Percentiles rank a stretch among this genome's conserved stretches.
phyloP scores from a whole-genome alignment of 108 stramenopile species.

The Skeletonema tropicum region DNA sequence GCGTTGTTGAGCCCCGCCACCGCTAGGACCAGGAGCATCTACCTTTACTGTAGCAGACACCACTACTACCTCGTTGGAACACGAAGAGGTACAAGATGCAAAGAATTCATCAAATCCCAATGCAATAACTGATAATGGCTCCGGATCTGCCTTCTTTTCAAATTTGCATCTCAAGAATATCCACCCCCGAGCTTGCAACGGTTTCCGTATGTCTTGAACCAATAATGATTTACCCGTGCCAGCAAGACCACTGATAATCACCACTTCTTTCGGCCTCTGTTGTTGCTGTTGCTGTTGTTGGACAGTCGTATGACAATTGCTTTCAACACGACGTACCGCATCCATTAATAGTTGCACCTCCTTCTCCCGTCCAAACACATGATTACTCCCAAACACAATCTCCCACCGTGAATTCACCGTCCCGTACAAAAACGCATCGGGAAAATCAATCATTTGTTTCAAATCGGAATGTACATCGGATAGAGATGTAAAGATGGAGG shows the following conservation, averaged over 20 bases:
- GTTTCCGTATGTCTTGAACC: constrained; percentile 17
- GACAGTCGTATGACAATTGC: no score
- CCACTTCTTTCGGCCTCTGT: constrained; percentile 7
- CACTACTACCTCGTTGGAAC: neutral
- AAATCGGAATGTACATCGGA: constrained; percentile 18
- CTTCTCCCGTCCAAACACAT: constrained; percentile 23
- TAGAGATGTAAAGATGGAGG: neutral
- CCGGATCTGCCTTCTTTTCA: constrained; percentile 6
- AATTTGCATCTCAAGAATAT: constrained; percentile 26
- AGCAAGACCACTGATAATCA: constrained; percentile 10
- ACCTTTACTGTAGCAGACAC: neutral
- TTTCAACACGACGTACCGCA: constrained; percentile 15
- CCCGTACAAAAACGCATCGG: constrained; percentile 19
- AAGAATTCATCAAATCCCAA: constrained; percentile 31
- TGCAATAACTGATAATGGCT: constrained; percentile 22
- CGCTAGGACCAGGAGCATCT: no score
- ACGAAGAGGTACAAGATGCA: constrained; percentile 1
- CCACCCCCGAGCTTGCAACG: constrained; percentile 15
- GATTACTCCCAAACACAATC: constrained; percentile 18
- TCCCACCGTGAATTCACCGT: constrained; percentile 25
- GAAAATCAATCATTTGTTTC: constrained; percentile 26
- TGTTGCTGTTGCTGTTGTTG: no score
- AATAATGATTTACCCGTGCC: neutral
- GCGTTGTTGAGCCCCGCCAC: neutral
- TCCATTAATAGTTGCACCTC: constrained; percentile 11